Evolutionary conservation across 257 asterid genomes (phyloP).

Genomic region (Rauvolfia tetraphylla): DNA sequence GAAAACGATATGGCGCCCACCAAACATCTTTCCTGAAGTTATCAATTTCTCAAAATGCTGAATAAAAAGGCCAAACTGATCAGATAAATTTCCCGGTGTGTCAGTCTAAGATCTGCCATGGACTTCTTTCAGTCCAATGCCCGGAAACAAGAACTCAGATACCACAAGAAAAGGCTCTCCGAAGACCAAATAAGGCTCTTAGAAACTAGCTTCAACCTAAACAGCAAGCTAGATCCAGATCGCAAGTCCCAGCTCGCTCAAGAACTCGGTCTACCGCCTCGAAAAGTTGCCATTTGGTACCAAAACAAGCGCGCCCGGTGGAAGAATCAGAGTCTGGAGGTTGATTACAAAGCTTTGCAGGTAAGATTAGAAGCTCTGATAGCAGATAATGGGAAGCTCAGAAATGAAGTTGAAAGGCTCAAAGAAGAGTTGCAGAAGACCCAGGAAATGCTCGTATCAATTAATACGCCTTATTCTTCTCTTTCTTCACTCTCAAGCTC

Average conservation of each 20-base stretch:
- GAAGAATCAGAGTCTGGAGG: constrained; percentile 57
- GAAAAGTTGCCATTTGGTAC: constrained; percentile 72
- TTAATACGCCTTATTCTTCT: constrained; percentile 21
- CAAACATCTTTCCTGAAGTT: constrained; percentile 3
- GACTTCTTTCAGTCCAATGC: constrained; percentile 27
- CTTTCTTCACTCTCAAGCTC: constrained; percentile 39
- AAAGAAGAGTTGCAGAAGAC: constrained; percentile 40
- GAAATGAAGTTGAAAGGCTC: constrained; percentile 43
- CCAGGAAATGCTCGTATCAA: constrained; percentile 24
- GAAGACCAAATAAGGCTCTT: constrained; percentile 49
- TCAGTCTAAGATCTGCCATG: constrained; percentile 17
- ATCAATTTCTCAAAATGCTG: constrained; percentile 6
- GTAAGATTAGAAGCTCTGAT: constrained; percentile 30
- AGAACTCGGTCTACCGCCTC: constrained; percentile 51
- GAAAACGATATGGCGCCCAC: constrained; percentile 49
- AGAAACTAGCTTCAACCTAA: constrained; percentile 45
- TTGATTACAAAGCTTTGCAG: constrained; percentile 42
- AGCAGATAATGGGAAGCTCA: constrained; percentile 40
- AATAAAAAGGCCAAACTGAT: constrained; percentile 5
- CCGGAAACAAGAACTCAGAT: constrained; percentile 28
- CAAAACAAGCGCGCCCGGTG: constrained; percentile 70
- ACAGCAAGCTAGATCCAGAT: constrained; percentile 55
- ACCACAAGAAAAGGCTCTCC: constrained; percentile 49
- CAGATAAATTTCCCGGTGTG: neutral
- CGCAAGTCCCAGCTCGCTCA: constrained; percentile 44